Conservation (phyloP, 805 yeast species). For the Candida incommunis region DNA sequence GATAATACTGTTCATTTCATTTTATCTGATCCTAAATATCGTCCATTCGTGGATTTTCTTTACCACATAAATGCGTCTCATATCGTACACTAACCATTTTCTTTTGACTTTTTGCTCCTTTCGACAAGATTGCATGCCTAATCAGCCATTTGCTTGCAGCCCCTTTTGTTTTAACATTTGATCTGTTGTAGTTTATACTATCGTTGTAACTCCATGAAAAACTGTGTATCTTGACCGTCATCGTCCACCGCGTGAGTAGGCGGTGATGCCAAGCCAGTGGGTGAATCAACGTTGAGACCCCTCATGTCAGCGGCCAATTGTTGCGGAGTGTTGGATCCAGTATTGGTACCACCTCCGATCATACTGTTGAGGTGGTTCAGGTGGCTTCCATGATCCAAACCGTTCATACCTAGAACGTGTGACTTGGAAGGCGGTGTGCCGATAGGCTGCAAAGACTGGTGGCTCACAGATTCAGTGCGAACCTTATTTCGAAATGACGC, state of each 20-base stretch:
- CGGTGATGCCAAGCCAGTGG: constrained; percentile 1
- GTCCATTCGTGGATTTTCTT: no score
- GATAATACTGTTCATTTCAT: no score
- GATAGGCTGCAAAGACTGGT: background rate
- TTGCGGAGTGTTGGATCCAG: constrained; percentile 2
- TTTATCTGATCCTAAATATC: no score
- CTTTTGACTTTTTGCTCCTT: no score
- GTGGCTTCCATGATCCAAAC: constrained; percentile 1
- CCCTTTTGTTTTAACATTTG: no score
- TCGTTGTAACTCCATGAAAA: constrained; percentile 5
- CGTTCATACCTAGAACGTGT: background rate
- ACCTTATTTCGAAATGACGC: background rate
- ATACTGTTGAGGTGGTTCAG: background rate
- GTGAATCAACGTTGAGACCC: background rate
- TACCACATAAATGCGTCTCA: no score
- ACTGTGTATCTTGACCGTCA: constrained; percentile 5
- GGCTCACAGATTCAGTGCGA: background rate
- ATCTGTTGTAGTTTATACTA: no score
- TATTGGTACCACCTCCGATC: background rate
- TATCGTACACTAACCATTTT: no score
- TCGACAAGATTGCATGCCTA: no score
- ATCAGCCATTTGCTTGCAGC: no score
- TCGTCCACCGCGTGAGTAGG: constrained; percentile 4
- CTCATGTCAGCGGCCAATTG: background rate
- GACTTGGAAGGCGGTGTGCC: background rate